Percentiles rank a stretch among this genome's conserved stretches.
Conservation (phyloP, 495 filamentous ascomycete genomes). For the Aspergillus homomorphus region DNA sequence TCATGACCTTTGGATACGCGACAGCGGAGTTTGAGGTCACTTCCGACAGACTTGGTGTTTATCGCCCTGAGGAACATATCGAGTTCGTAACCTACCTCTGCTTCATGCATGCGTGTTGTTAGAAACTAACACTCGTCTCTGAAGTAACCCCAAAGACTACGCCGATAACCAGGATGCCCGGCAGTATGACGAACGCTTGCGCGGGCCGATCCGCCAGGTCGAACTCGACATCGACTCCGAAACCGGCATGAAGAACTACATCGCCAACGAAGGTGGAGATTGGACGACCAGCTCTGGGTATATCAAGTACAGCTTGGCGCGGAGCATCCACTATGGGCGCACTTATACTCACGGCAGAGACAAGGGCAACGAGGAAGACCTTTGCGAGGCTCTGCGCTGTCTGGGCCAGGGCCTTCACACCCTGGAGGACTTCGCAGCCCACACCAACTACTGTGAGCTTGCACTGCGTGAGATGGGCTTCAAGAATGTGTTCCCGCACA, state of each 20-base stretch:
- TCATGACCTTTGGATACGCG: conserved; percentile 94
- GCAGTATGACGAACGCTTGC: conserved; percentile 76
- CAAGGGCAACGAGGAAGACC: conserved; percentile 75
- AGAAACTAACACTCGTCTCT: conserved; percentile 5
- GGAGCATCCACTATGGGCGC: conserved; percentile 86
- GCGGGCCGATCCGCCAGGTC: conserved; percentile 65
- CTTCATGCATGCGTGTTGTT: neutral
- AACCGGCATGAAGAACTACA: conserved; percentile 99
- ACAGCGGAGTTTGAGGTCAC: conserved; percentile 97
- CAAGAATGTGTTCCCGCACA: conserved; percentile 79
- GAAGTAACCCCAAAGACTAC: conserved; percentile 78
- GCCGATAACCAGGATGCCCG: conserved; percentile 86
- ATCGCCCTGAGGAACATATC: conserved; percentile 95
- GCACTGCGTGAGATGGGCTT: conserved; percentile 82
- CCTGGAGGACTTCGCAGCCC: conserved; percentile 92
- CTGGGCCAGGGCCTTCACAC: conserved; percentile 91
- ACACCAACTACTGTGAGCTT: conserved; percentile 92
- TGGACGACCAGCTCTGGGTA: conserved; percentile 93
- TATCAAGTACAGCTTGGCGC: conserved; percentile 75
- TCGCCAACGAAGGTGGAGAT: conserved; percentile 79
- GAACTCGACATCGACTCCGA: conserved; percentile 81
- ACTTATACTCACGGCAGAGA: conserved; percentile 72
- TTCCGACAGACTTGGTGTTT: conserved; percentile 82
- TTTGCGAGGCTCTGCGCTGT: conserved; percentile 84
- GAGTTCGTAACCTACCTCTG: conserved; percentile 37